Evolutionary conservation across 805 yeast genomes (phyloP).

Genomic region (Sugiyamaella mastotermitis): DNA sequence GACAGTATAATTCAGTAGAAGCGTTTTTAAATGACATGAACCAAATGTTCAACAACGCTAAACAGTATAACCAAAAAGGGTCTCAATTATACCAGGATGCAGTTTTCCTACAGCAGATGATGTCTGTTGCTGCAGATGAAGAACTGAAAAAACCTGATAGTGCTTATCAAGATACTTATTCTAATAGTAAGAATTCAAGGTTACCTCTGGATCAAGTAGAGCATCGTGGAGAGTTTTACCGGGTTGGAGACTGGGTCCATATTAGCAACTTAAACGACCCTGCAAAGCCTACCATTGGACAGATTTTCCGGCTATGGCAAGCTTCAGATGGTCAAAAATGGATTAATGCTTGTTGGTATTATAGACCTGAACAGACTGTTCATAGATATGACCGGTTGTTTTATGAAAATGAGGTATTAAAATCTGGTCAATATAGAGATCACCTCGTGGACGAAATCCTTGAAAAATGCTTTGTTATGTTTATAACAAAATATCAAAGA

Average conservation of each 20-base stretch:
- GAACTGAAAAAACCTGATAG: conserved; percentile 80
- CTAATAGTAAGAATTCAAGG: conserved; percentile 60
- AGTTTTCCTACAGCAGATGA: conserved; percentile 53
- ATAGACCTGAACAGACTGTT: conserved; percentile 96
- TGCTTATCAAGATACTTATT: conserved; percentile 47
- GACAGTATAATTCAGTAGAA: conserved; percentile 73
- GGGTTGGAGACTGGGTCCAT: conserved; percentile 94
- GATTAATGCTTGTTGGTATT: conserved; percentile 96
- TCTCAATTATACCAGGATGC: conserved; percentile 58
- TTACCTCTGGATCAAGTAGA: conserved; percentile 76
- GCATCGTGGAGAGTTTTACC: conserved; percentile 63
- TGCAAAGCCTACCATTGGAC: conserved; percentile 87
- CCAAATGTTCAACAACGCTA: conserved; percentile 68
- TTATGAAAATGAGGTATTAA: conserved; percentile 91
- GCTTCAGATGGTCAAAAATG: conserved; percentile 71
- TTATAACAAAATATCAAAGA: conserved; percentile 88
- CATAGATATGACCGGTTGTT: conserved; percentile 86
- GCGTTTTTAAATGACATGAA: conserved; percentile 71
- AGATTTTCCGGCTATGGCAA: conserved; percentile 88
- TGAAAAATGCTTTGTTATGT: conserved; percentile 92
- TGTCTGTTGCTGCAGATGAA: conserved; percentile 48
- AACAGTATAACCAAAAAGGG: conserved; percentile 53
- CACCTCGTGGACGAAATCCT: conserved; percentile 83
- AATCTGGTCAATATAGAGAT: conserved; percentile 94
- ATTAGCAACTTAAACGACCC: conserved; percentile 83